Conservation (phyloP, 495 filamentous ascomycete species). For the Pseudotulostoma volvatum region DNA sequence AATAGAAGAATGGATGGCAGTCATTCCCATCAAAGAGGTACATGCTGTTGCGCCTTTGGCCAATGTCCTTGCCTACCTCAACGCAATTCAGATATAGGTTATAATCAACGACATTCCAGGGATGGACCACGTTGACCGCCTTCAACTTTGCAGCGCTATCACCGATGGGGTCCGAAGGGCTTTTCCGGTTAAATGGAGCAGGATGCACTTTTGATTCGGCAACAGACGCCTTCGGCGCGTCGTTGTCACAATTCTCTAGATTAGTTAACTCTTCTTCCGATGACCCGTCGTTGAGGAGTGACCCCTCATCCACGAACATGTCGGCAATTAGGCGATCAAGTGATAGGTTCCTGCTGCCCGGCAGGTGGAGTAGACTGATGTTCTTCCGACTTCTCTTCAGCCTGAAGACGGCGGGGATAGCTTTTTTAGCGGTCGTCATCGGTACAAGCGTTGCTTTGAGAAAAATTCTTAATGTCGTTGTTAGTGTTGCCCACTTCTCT, state of each 20-base stretch:
- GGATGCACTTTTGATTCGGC: neutral
- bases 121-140: conserved; percentile 9
- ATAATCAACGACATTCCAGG: conserved; percentile 22
- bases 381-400: conserved; percentile 6
- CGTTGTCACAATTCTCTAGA: too few species aligned
- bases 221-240: too few species aligned
- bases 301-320: neutral
- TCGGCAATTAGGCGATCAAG: neutral
- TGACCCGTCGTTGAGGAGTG: conserved; percentile 3
- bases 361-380: neutral
- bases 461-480: too few species aligned
- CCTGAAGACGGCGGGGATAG: too few species aligned
- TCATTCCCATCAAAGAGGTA: conserved; percentile 14
- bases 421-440: too few species aligned
- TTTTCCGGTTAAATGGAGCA: neutral
- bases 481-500: too few species aligned
- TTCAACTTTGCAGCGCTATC: neutral
- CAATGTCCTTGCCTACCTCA: conserved; percentile 8
- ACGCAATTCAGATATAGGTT: conserved; percentile 16
- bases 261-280: neutral
- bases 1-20: conserved; percentile 11
- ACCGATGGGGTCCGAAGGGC: neutral
- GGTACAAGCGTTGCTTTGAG: too few species aligned
- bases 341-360: neutral
- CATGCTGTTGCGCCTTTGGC: conserved; percentile 8